Percentiles rank a stretch among this genome's conserved stretches.
phyloP scores from a whole-genome alignment of 306 rosid species.

The Quercus wislizeni region DNA sequence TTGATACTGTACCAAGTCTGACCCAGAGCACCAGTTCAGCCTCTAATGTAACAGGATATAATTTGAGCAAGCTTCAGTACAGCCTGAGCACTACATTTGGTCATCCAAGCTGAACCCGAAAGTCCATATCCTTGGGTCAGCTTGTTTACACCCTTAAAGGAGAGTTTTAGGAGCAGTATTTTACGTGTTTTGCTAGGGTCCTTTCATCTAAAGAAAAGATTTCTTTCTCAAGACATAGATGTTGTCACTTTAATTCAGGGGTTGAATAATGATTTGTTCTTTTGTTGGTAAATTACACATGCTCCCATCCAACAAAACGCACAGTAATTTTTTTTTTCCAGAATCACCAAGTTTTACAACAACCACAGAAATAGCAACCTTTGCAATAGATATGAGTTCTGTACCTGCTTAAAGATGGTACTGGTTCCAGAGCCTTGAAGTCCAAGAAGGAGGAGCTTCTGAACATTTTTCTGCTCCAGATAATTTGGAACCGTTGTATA shows the following conservation, averaged over 20 bases:
- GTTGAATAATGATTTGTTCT: not conserved
- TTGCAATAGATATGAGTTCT: not conserved
- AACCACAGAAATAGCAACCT: not conserved
- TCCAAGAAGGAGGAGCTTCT: slow-evolving; percentile 95
- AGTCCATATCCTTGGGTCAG: too few species aligned
- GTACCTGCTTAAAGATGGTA: slow-evolving; percentile 95
- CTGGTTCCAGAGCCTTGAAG: slow-evolving; percentile 95
- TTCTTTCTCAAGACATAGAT: not conserved
- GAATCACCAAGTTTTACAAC: not conserved
- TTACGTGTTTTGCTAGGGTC: not conserved
- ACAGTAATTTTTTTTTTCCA: too few species aligned
- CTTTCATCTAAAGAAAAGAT: not conserved
- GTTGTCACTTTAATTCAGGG: not conserved
- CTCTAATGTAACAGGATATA: too few species aligned
- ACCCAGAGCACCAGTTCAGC: too few species aligned
- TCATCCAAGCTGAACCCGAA: too few species aligned
- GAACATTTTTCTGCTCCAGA: slow-evolving; percentile 79
- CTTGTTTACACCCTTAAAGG: not conserved
- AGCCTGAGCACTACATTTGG: too few species aligned
- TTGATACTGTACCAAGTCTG: too few species aligned
- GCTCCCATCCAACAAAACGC: too few species aligned
- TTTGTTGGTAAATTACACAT: too few species aligned
- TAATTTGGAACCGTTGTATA: slow-evolving; percentile 76
- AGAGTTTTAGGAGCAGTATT: not conserved
- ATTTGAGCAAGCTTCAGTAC: too few species aligned